These are phyloP conservation scores for Diacronema lutheri DNA, from an alignment of 78 protist genomes.

Conservation along the genomic window DNA sequence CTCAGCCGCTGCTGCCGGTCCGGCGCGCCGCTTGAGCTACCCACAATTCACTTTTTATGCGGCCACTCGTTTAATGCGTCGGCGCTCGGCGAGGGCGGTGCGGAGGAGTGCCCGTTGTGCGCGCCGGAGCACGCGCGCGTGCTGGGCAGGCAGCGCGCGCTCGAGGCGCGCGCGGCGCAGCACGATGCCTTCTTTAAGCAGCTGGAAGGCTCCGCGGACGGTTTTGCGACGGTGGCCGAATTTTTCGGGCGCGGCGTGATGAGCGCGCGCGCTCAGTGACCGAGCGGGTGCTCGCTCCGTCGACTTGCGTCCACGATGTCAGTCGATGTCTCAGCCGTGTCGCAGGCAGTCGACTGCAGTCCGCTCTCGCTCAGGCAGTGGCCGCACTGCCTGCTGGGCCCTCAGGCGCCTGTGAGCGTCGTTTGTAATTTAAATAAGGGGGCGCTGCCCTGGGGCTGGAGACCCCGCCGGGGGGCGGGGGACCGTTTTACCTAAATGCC, in stretches of 20 bases:
- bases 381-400: too few species aligned
- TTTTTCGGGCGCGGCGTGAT: background rate
- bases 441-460: too few species aligned
- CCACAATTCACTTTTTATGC: background rate
- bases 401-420: too few species aligned
- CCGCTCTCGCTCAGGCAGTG: too few species aligned
- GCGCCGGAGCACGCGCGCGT: background rate
- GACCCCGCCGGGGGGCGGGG: too few species aligned
- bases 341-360: too few species aligned
- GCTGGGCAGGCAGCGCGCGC: background rate
- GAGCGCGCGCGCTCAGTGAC: too few species aligned
- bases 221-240: background rate
- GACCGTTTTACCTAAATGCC: too few species aligned
- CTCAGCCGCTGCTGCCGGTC: background rate
- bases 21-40: background rate
- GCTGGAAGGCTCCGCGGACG: background rate
- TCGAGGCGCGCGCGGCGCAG: background rate
- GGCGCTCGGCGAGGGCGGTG: background rate
- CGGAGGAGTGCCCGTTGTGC: background rate
- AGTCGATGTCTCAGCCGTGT: too few species aligned
- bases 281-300: too few species aligned
- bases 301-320: too few species aligned
- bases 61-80: background rate
- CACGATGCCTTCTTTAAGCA: background rate
- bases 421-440: too few species aligned